phyloP scores from a whole-genome alignment of 2,329 filamentous ascomycete genomes.

The Ophiosphaerella korrae region DNA sequence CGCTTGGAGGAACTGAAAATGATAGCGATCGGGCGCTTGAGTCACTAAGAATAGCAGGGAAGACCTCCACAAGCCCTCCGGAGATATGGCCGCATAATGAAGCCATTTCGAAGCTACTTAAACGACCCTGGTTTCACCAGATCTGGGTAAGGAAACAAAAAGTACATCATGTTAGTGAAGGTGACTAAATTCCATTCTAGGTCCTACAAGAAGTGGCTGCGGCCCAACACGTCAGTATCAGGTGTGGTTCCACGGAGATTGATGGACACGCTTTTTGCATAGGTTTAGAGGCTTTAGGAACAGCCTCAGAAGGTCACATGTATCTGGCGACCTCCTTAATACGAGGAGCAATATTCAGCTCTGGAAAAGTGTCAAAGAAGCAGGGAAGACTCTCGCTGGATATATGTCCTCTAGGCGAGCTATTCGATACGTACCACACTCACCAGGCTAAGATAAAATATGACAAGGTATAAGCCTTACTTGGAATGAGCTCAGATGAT shows the following conservation, averaged over 20 bases:
- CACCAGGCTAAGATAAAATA: conserved; percentile 7
- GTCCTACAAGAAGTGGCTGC: conserved; percentile 21
- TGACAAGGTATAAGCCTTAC: conserved; percentile 20
- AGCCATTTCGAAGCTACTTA: background rate
- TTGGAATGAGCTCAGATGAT: conserved; percentile 12
- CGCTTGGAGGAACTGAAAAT: conserved; percentile 17
- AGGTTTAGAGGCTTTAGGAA: conserved; percentile 4
- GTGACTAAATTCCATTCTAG: background rate
- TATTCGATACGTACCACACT: conserved; percentile 17
- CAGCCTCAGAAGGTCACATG: background rate
- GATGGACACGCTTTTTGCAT: conserved; percentile 16
- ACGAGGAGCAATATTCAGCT: conserved; percentile 12
- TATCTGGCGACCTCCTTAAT: conserved; percentile 11
- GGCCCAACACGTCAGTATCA: conserved; percentile 13
- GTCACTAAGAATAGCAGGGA: background rate
- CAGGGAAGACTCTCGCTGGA: background rate
- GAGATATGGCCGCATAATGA: background rate
- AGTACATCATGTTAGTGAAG: background rate
- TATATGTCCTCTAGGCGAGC: conserved; percentile 10
- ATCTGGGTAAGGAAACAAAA: conserved; percentile 7
- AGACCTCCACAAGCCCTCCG: too few relatives aligned
- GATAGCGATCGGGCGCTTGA: conserved; percentile 8
- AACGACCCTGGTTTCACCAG: conserved; percentile 10
- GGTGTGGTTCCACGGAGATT: conserved; percentile 11
- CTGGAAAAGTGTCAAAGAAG: background rate